Conservation (phyloP, 2,329 filamentous ascomycete species). For the Colletotrichum karsti region DNA sequence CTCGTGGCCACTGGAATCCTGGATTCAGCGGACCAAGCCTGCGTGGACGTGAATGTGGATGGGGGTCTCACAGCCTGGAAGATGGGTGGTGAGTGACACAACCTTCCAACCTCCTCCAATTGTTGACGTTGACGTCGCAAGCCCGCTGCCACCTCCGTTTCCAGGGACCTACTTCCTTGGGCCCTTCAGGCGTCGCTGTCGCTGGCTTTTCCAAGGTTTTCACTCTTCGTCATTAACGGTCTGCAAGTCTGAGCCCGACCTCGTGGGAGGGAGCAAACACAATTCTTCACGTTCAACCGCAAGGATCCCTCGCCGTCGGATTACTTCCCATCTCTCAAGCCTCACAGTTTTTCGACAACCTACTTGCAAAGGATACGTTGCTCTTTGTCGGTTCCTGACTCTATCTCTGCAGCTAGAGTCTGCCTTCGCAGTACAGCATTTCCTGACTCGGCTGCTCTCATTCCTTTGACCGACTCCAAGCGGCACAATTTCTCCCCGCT, state of each 20-base stretch:
- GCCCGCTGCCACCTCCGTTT: not conserved
- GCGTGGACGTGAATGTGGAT: not conserved
- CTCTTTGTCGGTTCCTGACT: not conserved
- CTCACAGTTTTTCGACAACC: not conserved
- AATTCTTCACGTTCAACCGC: not conserved
- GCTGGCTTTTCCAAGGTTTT: constrained; percentile 1
- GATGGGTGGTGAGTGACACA: not conserved
- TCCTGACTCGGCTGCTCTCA: not conserved
- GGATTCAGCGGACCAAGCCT: not conserved
- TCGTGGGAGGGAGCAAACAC: constrained; percentile 20
- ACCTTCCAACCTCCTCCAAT: constrained; percentile 19
- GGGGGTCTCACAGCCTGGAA: not conserved
- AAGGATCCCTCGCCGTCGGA: not conserved
- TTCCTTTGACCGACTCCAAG: not conserved
- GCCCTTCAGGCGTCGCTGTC: not conserved
- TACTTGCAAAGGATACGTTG: not conserved
- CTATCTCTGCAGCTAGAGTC: not conserved
- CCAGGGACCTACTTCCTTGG: not conserved
- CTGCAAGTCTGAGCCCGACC: constrained; percentile 18
- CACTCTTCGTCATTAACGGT: constrained; percentile 1
- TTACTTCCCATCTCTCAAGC: not conserved
- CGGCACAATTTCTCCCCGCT: constrained; percentile 1
- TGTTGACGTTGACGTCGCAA: not conserved
- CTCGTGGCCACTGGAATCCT: not conserved
- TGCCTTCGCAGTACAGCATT: not conserved